These are phyloP conservation scores for Tolypocladium nubicola DNA, from an alignment of 2,329 filamentous ascomycete species.

Conservation along the genomic window DNA sequence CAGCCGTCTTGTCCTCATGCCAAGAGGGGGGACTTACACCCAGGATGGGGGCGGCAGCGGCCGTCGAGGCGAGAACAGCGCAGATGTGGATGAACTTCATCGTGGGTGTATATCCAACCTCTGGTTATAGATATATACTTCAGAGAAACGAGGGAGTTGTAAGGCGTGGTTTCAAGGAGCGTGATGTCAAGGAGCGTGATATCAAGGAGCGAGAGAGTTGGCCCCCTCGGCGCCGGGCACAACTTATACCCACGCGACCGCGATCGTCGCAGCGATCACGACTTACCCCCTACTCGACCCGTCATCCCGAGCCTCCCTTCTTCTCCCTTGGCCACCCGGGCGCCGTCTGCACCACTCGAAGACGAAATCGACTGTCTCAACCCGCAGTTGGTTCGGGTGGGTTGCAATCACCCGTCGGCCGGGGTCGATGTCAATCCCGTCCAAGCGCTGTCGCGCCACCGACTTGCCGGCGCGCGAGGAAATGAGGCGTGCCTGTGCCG, in stretches of 20 bases:
- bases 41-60: not conserved
- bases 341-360: too few species aligned
- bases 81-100: not conserved
- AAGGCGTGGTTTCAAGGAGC: too few species aligned
- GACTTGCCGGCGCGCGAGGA: not conserved
- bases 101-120: not conserved
- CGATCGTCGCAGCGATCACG: too few species aligned
- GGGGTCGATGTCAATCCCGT: not conserved
- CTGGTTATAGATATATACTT: not conserved
- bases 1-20: not conserved
- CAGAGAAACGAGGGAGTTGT: not conserved
- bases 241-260: not conserved
- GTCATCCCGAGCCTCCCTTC: not conserved
- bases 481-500: not conserved
- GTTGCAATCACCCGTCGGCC: too few species aligned
- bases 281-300: not conserved
- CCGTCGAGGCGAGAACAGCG: not conserved
- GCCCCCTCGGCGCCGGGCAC: not conserved
- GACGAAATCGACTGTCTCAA: not conserved
- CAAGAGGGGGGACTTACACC: not conserved
- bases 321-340: not conserved
- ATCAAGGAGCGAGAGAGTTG: not conserved
- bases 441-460: not conserved
- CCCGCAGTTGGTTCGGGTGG: not conserved
- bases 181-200: not conserved